Conservation (phyloP, 345 rosid genomes). For the Microthlaspi erraticum region DNA sequence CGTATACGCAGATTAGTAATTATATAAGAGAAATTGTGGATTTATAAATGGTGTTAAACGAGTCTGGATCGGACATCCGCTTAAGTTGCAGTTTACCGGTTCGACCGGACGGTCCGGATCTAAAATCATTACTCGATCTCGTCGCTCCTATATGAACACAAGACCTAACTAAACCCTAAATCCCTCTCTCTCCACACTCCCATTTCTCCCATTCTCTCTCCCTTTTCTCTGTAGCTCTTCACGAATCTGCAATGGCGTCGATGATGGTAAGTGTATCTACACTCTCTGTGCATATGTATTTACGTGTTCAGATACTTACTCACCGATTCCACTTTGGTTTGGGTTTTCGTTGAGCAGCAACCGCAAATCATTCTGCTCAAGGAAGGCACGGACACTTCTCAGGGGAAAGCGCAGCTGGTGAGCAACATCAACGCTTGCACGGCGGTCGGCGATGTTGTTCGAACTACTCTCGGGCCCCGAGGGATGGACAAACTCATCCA, state of each 20-base stretch:
- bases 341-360: slow-evolving; percentile 65
- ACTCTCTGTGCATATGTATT: neutral
- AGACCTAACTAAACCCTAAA: slow-evolving; percentile 45
- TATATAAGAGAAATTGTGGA: no score
- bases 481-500: slow-evolving; percentile 99
- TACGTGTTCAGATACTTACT: slow-evolving; percentile 10
- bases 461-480: slow-evolving; percentile 95
- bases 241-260: slow-evolving; percentile 51
- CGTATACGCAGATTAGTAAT: no score
- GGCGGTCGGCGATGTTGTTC: slow-evolving; percentile 82
- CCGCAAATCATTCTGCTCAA: slow-evolving; percentile 97
- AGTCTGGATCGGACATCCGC: neutral
- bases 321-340: neutral
- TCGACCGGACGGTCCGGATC: slow-evolving; percentile 39
- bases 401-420: slow-evolving; percentile 90
- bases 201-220: slow-evolving; percentile 23
- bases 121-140: slow-evolving; percentile 22
- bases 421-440: slow-evolving; percentile 99
- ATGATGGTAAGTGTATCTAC: slow-evolving; percentile 49
- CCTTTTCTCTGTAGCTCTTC: slow-evolving; percentile 20
- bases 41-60: neutral
- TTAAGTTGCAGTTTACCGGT: neutral
- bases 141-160: slow-evolving; percentile 22
- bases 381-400: slow-evolving; percentile 98
- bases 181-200: slow-evolving; percentile 8